Base-by-base conservation (phyloP, 2,329 filamentous ascomycete species). In the Leptographium lundbergii region DNA sequence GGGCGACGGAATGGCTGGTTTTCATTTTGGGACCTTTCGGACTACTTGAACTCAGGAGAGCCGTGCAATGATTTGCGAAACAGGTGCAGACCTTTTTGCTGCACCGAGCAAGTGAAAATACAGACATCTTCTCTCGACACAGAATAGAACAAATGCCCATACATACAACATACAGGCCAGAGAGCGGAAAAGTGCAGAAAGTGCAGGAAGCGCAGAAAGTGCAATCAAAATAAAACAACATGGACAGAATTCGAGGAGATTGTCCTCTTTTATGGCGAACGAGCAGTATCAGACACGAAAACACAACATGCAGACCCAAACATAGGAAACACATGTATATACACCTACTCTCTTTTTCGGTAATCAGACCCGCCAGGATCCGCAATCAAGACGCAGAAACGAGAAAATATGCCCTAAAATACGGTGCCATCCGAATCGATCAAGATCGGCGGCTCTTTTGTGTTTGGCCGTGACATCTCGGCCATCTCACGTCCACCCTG, bases 371-470 rank as follows among this genome's bases (percentile, higher is more conserved):
- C 52, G 24, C 10, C 29, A 45, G 25, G 11, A 24, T 29, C 11
- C n/a, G 54, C 24, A 3, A 34, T 34, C n/a, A 6, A 25, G 24
- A 42, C 52, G 27, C n/a, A 29, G 13, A 29, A 17, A 24, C 10
- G 25, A 39, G 19, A 45, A 45, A 36, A 17, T 19, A 25, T n/a
- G 55, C 24, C 19, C 47, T 61, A 66, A 71, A 99, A 97, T 64
- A 99, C 89, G 27, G 94, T 97, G 62, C 94, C 94, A 71, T 99
- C 94, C 64, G 90, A 96, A 65, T 95, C 81, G 66, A 97, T 96
- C 74, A 96, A 85, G 69, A 99, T 97, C 5, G 94, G 94, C 36
- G 92, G 90, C 70, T 95, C 90, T 74, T 94, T 96, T 57, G 94
- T 97, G 68, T 96, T 97, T 25, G 94, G 94, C 65, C 94, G 81